Percentiles rank a stretch among this genome's conserved stretches.
These are phyloP conservation scores for Rhizopogon vulgaris DNA, from an alignment of 768 basidiomycete species.

Conservation along the genomic window DNA sequence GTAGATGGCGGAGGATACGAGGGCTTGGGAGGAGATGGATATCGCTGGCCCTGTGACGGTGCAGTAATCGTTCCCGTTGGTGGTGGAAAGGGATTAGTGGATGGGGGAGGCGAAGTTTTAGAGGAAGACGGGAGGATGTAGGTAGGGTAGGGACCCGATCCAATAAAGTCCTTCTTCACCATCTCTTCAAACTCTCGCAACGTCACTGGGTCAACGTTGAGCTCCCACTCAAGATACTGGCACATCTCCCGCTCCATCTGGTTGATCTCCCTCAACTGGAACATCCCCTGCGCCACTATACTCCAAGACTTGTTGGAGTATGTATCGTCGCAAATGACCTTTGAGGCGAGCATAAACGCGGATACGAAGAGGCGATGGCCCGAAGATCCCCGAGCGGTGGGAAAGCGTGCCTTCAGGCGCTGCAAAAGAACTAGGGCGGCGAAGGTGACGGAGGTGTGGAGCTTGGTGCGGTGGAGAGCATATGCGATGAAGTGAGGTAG, in stretches of 20 bases:
- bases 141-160: constrained; percentile 52
- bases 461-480: constrained; percentile 59
- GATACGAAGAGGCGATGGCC: constrained; percentile 70
- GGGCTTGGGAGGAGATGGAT: constrained; percentile 28
- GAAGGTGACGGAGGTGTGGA: constrained; percentile 46
- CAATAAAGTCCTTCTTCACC: constrained; percentile 55
- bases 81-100: constrained; percentile 27
- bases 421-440: constrained; percentile 44
- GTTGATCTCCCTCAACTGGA: constrained; percentile 68
- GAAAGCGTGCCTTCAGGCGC: constrained; percentile 65
- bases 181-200: constrained; percentile 55
- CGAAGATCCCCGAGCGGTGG: constrained; percentile 68
- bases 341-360: constrained; percentile 67
- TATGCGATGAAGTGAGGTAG: constrained; percentile 64
- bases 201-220: constrained; percentile 64
- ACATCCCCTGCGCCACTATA: constrained; percentile 86
- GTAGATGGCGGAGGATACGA: constrained; percentile 5
- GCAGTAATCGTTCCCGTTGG: constrained; percentile 21
- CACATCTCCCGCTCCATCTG: constrained; percentile 82
- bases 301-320: constrained; percentile 93
- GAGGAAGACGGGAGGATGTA: constrained; percentile 59
- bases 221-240: constrained; percentile 88
- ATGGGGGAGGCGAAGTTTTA: constrained; percentile 42
- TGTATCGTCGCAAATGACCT: constrained; percentile 90
- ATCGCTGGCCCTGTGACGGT: constrained; percentile 23